Conservation (phyloP, 192 early-diverging fungal species). For the Umbelopsis vinacea region DNA sequence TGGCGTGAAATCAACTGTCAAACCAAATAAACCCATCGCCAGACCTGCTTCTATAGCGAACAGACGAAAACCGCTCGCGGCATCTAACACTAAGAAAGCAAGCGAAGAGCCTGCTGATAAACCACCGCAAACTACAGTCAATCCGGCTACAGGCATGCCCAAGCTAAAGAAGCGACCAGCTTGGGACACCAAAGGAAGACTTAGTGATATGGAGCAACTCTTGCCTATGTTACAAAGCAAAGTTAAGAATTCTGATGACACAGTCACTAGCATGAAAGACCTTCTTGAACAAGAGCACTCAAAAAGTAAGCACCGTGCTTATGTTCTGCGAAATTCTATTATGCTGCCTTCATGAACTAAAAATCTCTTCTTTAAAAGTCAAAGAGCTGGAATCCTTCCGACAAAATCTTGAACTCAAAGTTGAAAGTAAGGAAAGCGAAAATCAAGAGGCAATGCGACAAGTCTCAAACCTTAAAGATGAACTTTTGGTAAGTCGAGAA, state of each 20-base stretch:
- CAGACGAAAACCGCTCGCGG: not conserved
- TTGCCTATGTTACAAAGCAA: conserved; percentile 51
- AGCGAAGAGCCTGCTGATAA: not conserved
- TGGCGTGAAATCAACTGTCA: not conserved
- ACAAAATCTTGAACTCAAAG: conserved; percentile 50
- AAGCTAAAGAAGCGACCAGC: conserved; percentile 70
- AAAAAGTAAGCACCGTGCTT: conserved; percentile 33
- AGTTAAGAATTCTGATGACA: conserved; percentile 49
- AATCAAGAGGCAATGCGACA: conserved; percentile 50
- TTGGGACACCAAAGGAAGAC: conserved; percentile 79
- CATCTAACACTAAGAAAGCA: not conserved
- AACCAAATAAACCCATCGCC: not conserved
- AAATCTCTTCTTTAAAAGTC: conserved; percentile 22
- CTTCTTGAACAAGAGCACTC: conserved; percentile 56
- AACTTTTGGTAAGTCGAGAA: conserved; percentile 31
- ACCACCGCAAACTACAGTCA: not conserved
- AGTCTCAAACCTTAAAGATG: conserved; percentile 45
- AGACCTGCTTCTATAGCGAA: not conserved
- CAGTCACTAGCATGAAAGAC: conserved; percentile 53
- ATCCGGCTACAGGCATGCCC: conserved; percentile 22
- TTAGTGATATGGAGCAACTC: conserved; percentile 76
- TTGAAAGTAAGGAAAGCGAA: conserved; percentile 69
- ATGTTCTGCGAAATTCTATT: not conserved
- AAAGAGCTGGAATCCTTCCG: conserved; percentile 49
- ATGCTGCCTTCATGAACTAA: not conserved